Conservation (phyloP, 495 filamentous ascomycete genomes). For the Podospora pseudoanserina region DNA sequence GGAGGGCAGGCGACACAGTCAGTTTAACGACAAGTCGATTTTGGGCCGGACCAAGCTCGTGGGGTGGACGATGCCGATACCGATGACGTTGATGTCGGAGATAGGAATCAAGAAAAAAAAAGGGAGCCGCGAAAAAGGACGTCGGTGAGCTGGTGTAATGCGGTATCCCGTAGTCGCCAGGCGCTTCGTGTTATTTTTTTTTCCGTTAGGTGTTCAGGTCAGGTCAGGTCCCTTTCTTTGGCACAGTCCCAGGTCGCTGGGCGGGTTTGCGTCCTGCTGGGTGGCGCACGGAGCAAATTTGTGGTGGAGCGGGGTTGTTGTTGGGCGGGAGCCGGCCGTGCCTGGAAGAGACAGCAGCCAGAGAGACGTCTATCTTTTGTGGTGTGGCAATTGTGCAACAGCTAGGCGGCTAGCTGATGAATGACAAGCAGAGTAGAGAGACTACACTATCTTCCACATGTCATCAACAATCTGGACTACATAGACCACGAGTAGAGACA, state of each 20-base stretch:
- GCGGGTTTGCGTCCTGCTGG: conserved; percentile 17
- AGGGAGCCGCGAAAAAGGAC: conserved; percentile 9
- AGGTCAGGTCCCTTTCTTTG: conserved; percentile 16
- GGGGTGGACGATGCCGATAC: conserved; percentile 14
- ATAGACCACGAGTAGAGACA: not conserved
- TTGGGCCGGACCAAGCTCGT: not conserved
- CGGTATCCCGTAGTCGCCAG: not conserved
- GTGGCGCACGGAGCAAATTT: conserved; percentile 28
- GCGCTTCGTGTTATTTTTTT: not conserved
- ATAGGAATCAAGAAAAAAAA: not conserved
- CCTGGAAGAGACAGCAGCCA: not conserved
- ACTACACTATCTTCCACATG: not conserved
- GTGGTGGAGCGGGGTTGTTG: conserved; percentile 26
- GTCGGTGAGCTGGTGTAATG: conserved; percentile 2
- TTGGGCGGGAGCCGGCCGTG: conserved; percentile 15
- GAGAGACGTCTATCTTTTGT: not conserved
- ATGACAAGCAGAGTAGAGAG: too few relatives aligned
- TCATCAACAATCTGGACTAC: not conserved
- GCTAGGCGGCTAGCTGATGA: too few relatives aligned
- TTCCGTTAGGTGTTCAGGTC: conserved; percentile 2
- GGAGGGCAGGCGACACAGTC: conserved; percentile 1
- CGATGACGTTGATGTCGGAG: not conserved
- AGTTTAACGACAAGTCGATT: not conserved
- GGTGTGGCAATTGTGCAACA: not conserved
- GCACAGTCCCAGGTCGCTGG: conserved; percentile 16